A percentile compares a stretch with the other conserved stretches of the same genome.
Evolutionary conservation across 2,329 filamentous ascomycete species (phyloP).

Genomic region (Tetracladium maxilliforme): DNA sequence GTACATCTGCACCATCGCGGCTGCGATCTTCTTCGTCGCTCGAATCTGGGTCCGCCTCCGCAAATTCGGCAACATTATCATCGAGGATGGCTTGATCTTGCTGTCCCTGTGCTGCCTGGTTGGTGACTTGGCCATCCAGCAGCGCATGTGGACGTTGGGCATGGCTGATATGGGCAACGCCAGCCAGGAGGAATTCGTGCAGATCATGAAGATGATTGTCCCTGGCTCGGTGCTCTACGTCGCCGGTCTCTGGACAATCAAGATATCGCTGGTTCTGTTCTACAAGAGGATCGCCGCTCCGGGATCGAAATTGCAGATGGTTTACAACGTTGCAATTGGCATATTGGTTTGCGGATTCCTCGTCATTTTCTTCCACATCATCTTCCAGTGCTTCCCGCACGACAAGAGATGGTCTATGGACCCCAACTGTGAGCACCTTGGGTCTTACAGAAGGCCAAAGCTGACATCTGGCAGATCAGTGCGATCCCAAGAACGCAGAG

Average conservation of each 20-base stretch:
- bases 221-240: conserved; percentile 24
- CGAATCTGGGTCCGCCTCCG: conserved; percentile 14
- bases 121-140: conserved; percentile 16
- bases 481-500: too few relatives aligned
- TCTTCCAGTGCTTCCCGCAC: conserved; percentile 22
- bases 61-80: conserved; percentile 11
- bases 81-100: conserved; percentile 16
- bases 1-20: conserved; percentile 6
- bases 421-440: too few relatives aligned
- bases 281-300: conserved; percentile 22
- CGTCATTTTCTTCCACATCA: conserved; percentile 20
- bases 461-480: too few relatives aligned
- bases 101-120: conserved; percentile 15
- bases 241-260: conserved; percentile 23
- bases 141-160: conserved; percentile 15
- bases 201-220: conserved; percentile 19
- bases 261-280: conserved; percentile 22
- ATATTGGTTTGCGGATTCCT: conserved; percentile 13
- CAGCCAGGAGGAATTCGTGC: conserved; percentile 8
- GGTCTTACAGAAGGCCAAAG: too few relatives aligned
- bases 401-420: too few relatives aligned
- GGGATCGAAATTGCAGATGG: conserved; percentile 16
- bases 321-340: conserved; percentile 20
- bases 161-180: conserved; percentile 9
- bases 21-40: conserved; percentile 12